These are phyloP conservation scores for Aspergillus thermomutatus DNA, from an alignment of 2,329 filamentous ascomycete genomes.

Conservation along the genomic window DNA sequence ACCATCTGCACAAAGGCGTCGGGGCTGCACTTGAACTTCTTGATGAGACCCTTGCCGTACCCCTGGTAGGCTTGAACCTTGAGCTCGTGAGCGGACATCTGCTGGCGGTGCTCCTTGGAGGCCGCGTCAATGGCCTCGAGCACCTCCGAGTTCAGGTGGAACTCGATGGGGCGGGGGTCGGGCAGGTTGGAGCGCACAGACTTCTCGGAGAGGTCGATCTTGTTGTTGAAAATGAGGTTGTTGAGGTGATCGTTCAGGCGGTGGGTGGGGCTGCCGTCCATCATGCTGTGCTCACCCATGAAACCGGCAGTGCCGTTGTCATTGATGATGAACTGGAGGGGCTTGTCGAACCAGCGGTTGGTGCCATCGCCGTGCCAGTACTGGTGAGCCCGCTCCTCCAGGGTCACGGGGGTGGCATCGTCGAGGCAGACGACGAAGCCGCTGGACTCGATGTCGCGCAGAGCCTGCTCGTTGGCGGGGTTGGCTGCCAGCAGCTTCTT, in stretches of 20 bases:
- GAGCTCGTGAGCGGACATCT: constrained; percentile 86
- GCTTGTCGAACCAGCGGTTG: constrained; percentile 98
- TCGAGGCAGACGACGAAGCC: constrained; percentile 93
- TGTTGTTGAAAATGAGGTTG: constrained; percentile 88
- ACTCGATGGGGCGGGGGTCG: constrained; percentile 73
- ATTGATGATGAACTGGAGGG: constrained; percentile 94
- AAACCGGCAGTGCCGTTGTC: constrained; percentile 97
- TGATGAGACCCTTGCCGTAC: constrained; percentile 97
- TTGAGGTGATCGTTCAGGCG: constrained; percentile 93
- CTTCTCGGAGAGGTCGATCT: constrained; percentile 81
- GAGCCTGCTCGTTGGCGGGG: constrained; percentile 70
- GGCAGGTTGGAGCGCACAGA: constrained; percentile 76
- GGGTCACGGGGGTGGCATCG: constrained; percentile 82
- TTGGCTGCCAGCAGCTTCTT: constrained; percentile 71
- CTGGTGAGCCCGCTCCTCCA: constrained; percentile 90
- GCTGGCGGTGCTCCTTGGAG: constrained; percentile 69
- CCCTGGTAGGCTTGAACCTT: constrained; percentile 93
- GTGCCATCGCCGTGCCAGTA: constrained; percentile 98
- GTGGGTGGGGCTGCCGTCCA: constrained; percentile 98
- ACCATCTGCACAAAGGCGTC: constrained; percentile 98
- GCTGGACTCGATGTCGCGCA: constrained; percentile 80
- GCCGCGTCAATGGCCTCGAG: constrained; percentile 76
- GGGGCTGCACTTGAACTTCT: constrained; percentile 98
- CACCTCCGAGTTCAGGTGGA: constrained; percentile 71
- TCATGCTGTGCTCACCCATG: constrained; percentile 99